Evolutionary conservation across 345 rosid species (phyloP).

Genomic region (Noccaea bulbosa): DNA sequence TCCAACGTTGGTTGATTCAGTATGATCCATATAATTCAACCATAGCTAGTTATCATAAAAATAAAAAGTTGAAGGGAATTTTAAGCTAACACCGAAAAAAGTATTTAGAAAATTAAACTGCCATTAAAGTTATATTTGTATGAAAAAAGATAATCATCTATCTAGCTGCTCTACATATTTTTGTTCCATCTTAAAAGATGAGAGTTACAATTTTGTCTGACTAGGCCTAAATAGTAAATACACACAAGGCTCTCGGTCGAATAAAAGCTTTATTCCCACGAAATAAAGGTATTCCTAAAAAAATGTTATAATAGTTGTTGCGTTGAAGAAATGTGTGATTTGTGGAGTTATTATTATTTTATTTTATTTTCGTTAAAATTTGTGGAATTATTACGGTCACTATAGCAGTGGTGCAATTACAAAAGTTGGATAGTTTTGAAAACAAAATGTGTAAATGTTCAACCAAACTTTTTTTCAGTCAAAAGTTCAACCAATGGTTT

Average conservation of each 20-base stretch:
- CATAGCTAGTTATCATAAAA: background rate
- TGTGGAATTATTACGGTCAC: background rate
- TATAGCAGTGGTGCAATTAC: background rate
- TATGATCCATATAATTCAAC: background rate
- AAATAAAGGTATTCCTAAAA: background rate
- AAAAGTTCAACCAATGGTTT: background rate
- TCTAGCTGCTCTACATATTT: background rate
- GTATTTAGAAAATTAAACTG: background rate
- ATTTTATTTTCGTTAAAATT: background rate
- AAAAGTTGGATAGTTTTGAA: background rate
- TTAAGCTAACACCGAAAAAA: background rate
- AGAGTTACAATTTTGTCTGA: background rate
- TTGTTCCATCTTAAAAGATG: background rate
- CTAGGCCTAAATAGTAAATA: no score
- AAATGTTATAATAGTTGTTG: background rate
- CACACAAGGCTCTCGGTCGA: constrained; percentile 12
- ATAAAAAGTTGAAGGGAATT: background rate
- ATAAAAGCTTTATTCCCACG: constrained; percentile 16
- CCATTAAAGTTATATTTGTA: background rate
- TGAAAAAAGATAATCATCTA: background rate
- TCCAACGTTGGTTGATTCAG: background rate
- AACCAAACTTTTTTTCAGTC: background rate
- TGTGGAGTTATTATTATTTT: background rate
- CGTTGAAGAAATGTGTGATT: background rate
- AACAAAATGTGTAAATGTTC: background rate